phyloP scores from a whole-genome alignment of 306 rosid genomes.

The Fagus sylvatica region DNA sequence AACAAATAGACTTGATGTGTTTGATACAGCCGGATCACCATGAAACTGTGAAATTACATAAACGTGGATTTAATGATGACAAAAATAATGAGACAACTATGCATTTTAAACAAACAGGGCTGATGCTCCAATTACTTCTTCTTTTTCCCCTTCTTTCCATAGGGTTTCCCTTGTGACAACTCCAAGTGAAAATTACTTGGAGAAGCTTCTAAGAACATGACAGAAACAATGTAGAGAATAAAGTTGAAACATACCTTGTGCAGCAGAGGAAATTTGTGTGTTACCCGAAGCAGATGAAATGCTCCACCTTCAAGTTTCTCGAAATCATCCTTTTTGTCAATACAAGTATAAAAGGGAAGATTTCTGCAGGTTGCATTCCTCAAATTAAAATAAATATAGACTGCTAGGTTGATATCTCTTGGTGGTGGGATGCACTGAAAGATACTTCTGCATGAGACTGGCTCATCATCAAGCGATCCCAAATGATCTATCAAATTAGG shows the following conservation, averaged over 20 bases:
- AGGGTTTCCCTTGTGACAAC: constrained; percentile 21
- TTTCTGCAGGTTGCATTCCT: constrained; percentile 55
- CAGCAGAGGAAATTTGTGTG: constrained; percentile 71
- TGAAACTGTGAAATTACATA: constrained; percentile 50
- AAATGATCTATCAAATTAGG: constrained; percentile 38
- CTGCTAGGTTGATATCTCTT: constrained; percentile 34
- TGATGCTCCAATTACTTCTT: neutral
- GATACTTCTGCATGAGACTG: constrained; percentile 65
- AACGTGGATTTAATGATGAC: constrained; percentile 16
- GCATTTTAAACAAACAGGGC: neutral
- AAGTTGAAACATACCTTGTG: constrained; percentile 51
- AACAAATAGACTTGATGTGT: constrained; percentile 53
- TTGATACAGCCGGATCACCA: constrained; percentile 34
- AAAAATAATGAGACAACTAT: constrained; percentile 7
- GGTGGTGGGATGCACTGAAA: constrained; percentile 44
- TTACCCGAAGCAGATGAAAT: constrained; percentile 66
- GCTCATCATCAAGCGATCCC: constrained; percentile 33
- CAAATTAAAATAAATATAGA: constrained; percentile 57
- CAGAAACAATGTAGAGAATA: constrained; percentile 11
- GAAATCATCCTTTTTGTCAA: constrained; percentile 33
- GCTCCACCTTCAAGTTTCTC: constrained; percentile 51
- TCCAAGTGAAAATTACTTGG: constrained; percentile 20
- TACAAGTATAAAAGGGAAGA: constrained; percentile 36
- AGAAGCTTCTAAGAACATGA: constrained; percentile 14
- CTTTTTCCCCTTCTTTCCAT: neutral